A percentile compares a stretch with the other conserved stretches of the same genome.
These are phyloP conservation scores for Geotrichum ghanense DNA, from an alignment of 805 yeast species.

Conservation along the genomic window DNA sequence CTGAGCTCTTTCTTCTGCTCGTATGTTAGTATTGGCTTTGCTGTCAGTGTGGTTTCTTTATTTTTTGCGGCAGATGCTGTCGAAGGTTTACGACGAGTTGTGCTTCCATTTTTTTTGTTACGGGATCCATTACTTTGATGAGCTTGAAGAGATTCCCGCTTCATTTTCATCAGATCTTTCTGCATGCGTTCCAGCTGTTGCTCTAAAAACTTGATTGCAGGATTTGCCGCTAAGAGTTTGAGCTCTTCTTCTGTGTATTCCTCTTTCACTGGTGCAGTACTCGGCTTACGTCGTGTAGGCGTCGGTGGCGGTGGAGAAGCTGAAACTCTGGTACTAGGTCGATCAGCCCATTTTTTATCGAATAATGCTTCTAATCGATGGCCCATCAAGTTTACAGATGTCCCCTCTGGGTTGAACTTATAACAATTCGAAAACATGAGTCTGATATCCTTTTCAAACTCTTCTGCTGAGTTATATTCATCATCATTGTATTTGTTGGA, in stretches of 20 bases:
- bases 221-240: conserved; percentile 58
- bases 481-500: conserved; percentile 72
- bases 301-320: conserved; percentile 43
- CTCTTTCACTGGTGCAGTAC: conserved; percentile 29
- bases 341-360: conserved; percentile 78
- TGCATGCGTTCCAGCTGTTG: conserved; percentile 80
- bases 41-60: neutral
- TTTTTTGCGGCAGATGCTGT: neutral
- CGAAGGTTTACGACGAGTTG: neutral
- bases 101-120: neutral
- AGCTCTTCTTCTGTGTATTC: conserved; percentile 24
- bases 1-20: neutral
- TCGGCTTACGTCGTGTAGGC: conserved; percentile 16
- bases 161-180: conserved; percentile 69
- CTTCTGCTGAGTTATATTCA: conserved; percentile 80
- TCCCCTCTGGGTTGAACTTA: conserved; percentile 90
- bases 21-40: neutral
- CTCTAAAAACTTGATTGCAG: conserved; percentile 83
- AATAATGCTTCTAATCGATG: conserved; percentile 79
- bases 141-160: conserved; percentile 19
- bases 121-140: neutral
- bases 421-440: conserved; percentile 84
- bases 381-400: conserved; percentile 93
- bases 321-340: conserved; percentile 43
- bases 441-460: conserved; percentile 72